A percentile compares a stretch with the other conserved stretches of the same genome.
phyloP scores from a whole-genome alignment of 768 basidiomycete species.

The Austroboletus festivus region DNA sequence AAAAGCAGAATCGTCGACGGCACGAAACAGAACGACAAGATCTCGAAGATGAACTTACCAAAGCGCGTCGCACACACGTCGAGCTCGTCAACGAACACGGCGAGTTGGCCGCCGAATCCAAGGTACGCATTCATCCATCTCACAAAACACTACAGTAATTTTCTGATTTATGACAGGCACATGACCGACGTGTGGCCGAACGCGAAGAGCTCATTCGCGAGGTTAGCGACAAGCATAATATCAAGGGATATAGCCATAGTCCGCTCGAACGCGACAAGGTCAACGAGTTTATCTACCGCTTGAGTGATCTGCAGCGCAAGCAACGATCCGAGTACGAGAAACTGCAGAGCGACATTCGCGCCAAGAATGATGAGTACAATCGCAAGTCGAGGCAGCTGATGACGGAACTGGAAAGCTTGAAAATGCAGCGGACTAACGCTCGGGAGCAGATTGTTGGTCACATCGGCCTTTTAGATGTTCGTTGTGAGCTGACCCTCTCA shows the following conservation, averaged over 20 bases:
- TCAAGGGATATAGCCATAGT: conserved; percentile 71
- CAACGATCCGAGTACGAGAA: conserved; percentile 64
- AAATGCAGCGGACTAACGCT: conserved; percentile 48
- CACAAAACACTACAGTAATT: not conserved
- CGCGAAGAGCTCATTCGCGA: conserved; percentile 75
- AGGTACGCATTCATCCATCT: conserved; percentile 41
- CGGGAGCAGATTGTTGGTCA: conserved; percentile 54
- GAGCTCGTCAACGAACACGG: conserved; percentile 62
- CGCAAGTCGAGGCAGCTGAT: conserved; percentile 54
- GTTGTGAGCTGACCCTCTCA: not conserved
- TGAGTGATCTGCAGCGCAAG: conserved; percentile 60
- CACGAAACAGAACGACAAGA: conserved; percentile 56
- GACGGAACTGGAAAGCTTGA: conserved; percentile 51
- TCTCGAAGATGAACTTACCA: conserved; percentile 56
- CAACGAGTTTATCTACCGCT: conserved; percentile 63
- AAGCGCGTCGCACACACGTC: conserved; percentile 50
- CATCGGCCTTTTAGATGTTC: not conserved
- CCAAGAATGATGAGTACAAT: conserved; percentile 65
- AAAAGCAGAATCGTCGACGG: conserved; percentile 45
- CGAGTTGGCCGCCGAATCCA: conserved; percentile 66
- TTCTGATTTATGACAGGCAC: conserved; percentile 46
- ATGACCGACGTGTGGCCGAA: conserved; percentile 63
- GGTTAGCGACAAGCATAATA: conserved; percentile 61
- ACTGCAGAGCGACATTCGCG: conserved; percentile 60
- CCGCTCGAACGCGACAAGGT: conserved; percentile 72